phyloP scores from a whole-genome alignment of 768 basidiomycete species.

The Lentinula raphanica region DNA sequence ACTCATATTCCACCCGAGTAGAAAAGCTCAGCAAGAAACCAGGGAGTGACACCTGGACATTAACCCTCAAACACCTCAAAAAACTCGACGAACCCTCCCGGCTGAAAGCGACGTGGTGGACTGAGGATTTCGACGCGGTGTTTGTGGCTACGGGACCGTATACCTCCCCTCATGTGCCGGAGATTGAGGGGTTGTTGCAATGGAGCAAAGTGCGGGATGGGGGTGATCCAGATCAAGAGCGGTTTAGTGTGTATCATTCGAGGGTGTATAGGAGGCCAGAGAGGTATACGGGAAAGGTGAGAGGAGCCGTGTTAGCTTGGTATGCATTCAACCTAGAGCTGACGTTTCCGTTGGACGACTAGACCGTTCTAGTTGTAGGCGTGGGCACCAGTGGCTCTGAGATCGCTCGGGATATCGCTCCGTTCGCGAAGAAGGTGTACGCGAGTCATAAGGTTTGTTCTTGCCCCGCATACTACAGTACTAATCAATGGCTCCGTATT shows the following conservation, averaged over 20 bases:
- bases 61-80: conserved; percentile 16
- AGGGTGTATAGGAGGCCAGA: conserved; percentile 27
- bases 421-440: conserved; percentile 9
- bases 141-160: conserved; percentile 28
- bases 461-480: no score
- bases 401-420: conserved; percentile 17
- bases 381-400: conserved; percentile 15
- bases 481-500: no score
- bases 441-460: conserved; percentile 17
- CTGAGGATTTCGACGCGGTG: conserved; percentile 28
- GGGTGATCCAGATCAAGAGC: conserved; percentile 12
- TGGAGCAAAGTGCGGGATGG: conserved; percentile 19
- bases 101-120: conserved; percentile 22
- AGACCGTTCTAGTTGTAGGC: conserved; percentile 18
- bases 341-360: background rate
- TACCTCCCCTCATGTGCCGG: conserved; percentile 26
- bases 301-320: no score
- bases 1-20: conserved; percentile 33
- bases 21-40: conserved; percentile 27
- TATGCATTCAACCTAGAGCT: background rate
- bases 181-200: conserved; percentile 22
- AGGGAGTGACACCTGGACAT: conserved; percentile 13
- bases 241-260: conserved; percentile 22
- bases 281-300: conserved; percentile 23
- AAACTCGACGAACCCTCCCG: conserved; percentile 11